Evolutionary conservation across 2,329 filamentous ascomycete species (phyloP), one percentile per base, ranked within the genome.

Genomic region (Escovopsis sp.): DNA sequence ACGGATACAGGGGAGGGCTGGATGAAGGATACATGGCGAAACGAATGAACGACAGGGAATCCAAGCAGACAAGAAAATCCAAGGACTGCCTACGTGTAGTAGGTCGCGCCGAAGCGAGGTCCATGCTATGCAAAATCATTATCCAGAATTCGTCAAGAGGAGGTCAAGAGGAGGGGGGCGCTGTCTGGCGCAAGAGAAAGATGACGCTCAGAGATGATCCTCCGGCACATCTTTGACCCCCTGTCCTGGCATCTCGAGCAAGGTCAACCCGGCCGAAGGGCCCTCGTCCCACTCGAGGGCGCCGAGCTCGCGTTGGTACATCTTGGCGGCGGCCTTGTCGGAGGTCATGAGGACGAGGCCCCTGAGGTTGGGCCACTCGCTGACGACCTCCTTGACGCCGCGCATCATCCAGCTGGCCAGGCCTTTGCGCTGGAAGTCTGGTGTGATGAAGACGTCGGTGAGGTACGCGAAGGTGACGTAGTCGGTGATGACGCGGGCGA

Each of bases 381-480:
- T 54, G 27, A 73, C 48, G 3, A 68, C 52, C 44, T 79, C 72
- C 42, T 71, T 65, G 39, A 79, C 54, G 44, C 69, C 74, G 5
- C 60, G 53, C 51, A 81, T 67, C 48, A 83, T 55, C 74, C 76
- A 83, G 30, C 60, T 66, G 3, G 72, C 79, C 2, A 84, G 59
- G 0, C 79, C 77, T 9, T 63, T 58, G 4, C 69, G 65, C 48
- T 78, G 75, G 45, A 73, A 70, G 27, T 66, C 62, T 0, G 68
- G 60, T 3, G 72, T 51, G 16, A 83, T 60, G 51, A 78, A 83
- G 15, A 82, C 72, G 47, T 83, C 79, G 18, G 77, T 78, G 36
- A 63, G 55, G 39, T 80, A 85, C 25, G 69, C 75, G 45, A 82
- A 72, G 0, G 77, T 79, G 32, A 73, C 65, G 46, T 70, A 68